phyloP scores from a whole-genome alignment of 2,329 filamentous ascomycete genomes.

The Aspergillus sergii region DNA sequence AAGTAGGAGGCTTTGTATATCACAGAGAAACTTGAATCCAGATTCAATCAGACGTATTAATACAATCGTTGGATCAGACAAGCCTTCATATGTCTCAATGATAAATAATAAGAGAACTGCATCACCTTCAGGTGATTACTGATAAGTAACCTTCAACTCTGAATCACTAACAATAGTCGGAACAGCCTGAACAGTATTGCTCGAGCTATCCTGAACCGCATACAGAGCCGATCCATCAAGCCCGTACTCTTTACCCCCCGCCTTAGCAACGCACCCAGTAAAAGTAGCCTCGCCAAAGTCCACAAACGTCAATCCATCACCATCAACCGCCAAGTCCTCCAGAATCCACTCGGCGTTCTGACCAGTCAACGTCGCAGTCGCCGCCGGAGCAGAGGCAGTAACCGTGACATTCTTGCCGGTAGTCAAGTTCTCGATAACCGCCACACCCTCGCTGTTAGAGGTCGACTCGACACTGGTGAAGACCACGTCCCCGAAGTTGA shows the following conservation, averaged over 20 bases:
- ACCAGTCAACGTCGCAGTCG: constrained; percentile 4
- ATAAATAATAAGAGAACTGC: background rate
- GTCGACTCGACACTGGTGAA: constrained; percentile 9
- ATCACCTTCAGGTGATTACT: constrained; percentile 20
- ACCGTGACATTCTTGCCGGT: constrained; percentile 8
- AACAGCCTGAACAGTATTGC: constrained; percentile 8
- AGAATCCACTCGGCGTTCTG: constrained; percentile 18
- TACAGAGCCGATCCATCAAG: constrained; percentile 4
- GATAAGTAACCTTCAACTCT: constrained; percentile 10
- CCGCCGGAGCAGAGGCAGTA: constrained; percentile 3
- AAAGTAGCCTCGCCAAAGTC: constrained; percentile 13
- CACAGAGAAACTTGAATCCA: background rate
- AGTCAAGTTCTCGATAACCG: constrained; percentile 13
- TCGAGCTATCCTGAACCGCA: constrained; percentile 9
- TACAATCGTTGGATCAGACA: background rate
- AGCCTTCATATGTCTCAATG: background rate
- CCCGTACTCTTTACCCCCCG: background rate
- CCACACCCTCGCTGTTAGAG: background rate
- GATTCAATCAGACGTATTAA: background rate
- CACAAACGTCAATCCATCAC: constrained; percentile 9
- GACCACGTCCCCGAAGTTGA: constrained; percentile 14
- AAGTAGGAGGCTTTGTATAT: too few relatives aligned
- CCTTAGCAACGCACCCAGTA: constrained; percentile 9
- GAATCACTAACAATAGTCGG: constrained; percentile 1
- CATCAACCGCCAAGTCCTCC: constrained; percentile 9